Evolutionary conservation across 331 rosid genomes (phyloP).

Genomic region (Malus hybrid): DNA sequence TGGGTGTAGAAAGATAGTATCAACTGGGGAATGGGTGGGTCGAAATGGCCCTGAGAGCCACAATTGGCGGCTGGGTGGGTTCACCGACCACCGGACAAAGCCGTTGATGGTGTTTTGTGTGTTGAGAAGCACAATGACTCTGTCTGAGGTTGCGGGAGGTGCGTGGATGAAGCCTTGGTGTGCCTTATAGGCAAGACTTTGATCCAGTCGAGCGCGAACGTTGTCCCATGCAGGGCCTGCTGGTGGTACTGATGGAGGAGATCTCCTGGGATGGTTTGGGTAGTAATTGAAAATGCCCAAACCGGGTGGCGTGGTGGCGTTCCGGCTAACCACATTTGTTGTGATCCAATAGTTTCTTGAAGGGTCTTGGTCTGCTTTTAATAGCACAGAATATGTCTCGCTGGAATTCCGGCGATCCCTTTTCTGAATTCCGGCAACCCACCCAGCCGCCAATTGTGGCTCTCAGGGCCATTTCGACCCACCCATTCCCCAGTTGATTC

Average conservation of each 20-base stretch:
- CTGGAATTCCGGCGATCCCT: constrained; percentile 35
- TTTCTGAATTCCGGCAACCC: too few species aligned
- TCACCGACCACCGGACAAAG: constrained; percentile 45
- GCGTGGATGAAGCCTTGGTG: constrained; percentile 32
- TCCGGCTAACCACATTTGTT: constrained; percentile 52
- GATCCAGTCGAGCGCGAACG: constrained; percentile 27
- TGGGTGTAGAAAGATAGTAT: too few species aligned
- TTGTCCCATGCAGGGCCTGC: constrained; percentile 65
- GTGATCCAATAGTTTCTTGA: constrained; percentile 76
- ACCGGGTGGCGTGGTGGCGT: constrained; percentile 55
- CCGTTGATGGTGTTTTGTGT: constrained; percentile 52
- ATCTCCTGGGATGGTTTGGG: constrained; percentile 62
- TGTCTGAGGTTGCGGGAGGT: constrained; percentile 59
- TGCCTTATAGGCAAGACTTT: constrained; percentile 60
- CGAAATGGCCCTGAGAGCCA: too few species aligned
- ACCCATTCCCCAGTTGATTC: too few species aligned
- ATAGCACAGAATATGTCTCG: constrained; percentile 79
- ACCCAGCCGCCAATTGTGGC: too few species aligned
- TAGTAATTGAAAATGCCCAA: constrained; percentile 63
- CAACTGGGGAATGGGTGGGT: too few species aligned
- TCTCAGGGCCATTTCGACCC: too few species aligned
- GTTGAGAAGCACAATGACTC: constrained; percentile 66
- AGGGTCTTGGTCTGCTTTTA: constrained; percentile 64
- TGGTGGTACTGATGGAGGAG: constrained; percentile 56
- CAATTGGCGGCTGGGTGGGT: neutral